phyloP scores from a whole-genome alignment of 257 asterid genomes.

The Solanum lycopersicoides region DNA sequence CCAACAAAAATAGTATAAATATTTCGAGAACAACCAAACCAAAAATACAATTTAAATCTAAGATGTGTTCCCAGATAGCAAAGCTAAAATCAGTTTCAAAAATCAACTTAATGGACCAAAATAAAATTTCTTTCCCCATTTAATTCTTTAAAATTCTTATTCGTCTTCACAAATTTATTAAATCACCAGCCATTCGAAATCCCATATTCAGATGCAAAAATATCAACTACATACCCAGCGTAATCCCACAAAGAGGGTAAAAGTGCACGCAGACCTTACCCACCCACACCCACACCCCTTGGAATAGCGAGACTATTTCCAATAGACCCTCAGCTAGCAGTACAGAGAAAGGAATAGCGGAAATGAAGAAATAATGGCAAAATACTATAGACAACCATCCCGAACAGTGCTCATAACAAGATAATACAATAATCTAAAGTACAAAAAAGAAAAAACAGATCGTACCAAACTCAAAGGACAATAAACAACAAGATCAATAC shows the following conservation, averaged over 20 bases:
- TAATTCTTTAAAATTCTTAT: not conserved
- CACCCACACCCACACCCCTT: not conserved
- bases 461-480: not conserved
- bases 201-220: not conserved
- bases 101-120: not conserved
- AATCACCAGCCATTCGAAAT: not conserved
- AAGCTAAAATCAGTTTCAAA: not conserved
- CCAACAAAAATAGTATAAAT: not conserved
- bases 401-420: not conserved
- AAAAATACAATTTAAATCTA: not conserved
- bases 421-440: not conserved
- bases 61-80: not conserved
- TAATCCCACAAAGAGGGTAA: not conserved
- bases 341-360: not conserved
- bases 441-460: not conserved
- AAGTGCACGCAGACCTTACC: not conserved
- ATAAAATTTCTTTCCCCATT: not conserved
- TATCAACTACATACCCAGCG: not conserved
- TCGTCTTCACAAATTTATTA: not conserved
- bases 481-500: not conserved
- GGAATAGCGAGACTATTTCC: not conserved
- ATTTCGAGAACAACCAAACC: not conserved
- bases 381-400: not conserved
- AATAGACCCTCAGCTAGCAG: not conserved
- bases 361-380: not conserved